Conservation (phyloP, 768 basidiomycete genomes). For the Kwoniella sp. region DNA sequence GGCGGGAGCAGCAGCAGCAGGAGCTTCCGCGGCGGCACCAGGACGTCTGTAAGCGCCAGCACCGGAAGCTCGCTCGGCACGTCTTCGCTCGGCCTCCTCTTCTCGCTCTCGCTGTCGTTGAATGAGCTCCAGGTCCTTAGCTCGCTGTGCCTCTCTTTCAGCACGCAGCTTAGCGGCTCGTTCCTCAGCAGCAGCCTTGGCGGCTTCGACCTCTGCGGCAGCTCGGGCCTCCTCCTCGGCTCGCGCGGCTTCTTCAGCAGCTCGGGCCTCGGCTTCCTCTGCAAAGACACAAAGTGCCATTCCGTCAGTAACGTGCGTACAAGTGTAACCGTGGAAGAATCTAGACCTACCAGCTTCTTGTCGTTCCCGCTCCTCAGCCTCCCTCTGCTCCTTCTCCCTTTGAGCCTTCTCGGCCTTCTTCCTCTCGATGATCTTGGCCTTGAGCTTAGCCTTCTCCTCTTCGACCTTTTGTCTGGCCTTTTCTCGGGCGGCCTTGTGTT, state of each 20-base stretch:
- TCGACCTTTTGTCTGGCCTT: constrained; percentile 70
- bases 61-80: constrained; percentile 30
- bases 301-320: neutral
- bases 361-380: constrained; percentile 42
- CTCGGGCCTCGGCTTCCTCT: constrained; percentile 64
- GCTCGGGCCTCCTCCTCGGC: constrained; percentile 59
- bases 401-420: constrained; percentile 64
- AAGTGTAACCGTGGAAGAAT: constrained; percentile 1
- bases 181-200: constrained; percentile 42
- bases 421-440: constrained; percentile 63
- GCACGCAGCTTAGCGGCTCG: constrained; percentile 50
- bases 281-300: constrained; percentile 11
- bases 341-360: constrained; percentile 47
- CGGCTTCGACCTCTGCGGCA: constrained; percentile 43
- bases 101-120: constrained; percentile 55
- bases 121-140: constrained; percentile 43
- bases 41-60: constrained; percentile 33
- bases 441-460: constrained; percentile 79
- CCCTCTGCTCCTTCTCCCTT: constrained; percentile 59
- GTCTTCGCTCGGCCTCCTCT: constrained; percentile 56
- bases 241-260: constrained; percentile 66
- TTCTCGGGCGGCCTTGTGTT: constrained; percentile 66
- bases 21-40: constrained; percentile 12
- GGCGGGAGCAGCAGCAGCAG: constrained; percentile 24
- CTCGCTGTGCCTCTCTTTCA: constrained; percentile 43